Conservation (phyloP, 2,329 filamentous ascomycete species). For the Mollisia scopiformis region DNA sequence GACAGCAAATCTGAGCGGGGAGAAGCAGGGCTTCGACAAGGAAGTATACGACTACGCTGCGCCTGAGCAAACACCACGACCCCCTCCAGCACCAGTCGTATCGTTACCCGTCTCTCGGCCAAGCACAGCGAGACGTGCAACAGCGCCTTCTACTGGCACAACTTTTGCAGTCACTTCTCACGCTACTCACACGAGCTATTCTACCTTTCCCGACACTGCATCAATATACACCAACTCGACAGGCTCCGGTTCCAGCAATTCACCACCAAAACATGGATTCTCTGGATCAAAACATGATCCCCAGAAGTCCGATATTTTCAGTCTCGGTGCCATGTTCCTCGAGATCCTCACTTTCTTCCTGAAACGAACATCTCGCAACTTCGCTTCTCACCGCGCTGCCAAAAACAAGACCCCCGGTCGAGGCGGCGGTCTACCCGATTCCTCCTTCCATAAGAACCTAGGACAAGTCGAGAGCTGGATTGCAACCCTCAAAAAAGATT, state of each 20-base stretch:
- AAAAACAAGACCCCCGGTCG: conserved; percentile 57
- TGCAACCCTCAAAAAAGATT: conserved; percentile 60
- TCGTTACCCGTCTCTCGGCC: conserved; percentile 40
- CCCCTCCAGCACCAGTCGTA: conserved; percentile 37
- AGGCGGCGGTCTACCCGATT: conserved; percentile 63
- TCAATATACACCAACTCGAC: conserved; percentile 30
- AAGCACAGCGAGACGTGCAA: conserved; percentile 24
- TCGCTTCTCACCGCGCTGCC: conserved; percentile 66
- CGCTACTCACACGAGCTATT: conserved; percentile 2
- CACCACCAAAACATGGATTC: conserved; percentile 6
- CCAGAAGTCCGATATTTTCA: conserved; percentile 71
- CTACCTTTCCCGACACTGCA: conserved; percentile 25
- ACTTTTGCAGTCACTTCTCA: conserved; percentile 10
- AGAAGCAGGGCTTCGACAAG: conserved; percentile 61
- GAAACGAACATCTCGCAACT: conserved; percentile 68
- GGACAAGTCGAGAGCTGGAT: conserved; percentile 73
- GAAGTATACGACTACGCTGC: conserved; percentile 75
- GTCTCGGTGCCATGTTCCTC: conserved; percentile 71
- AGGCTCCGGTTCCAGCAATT: conserved; percentile 7
- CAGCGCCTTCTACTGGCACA: conserved; percentile 27
- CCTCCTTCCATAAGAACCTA: conserved; percentile 73
- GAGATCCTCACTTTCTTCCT: conserved; percentile 72
- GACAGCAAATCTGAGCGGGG: conserved; percentile 42
- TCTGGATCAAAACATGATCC: conserved; percentile 46
- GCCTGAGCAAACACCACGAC: conserved; percentile 56